Base-by-base conservation (phyloP, 2,329 filamentous ascomycete species). In the Aspergillus latus region DNA sequence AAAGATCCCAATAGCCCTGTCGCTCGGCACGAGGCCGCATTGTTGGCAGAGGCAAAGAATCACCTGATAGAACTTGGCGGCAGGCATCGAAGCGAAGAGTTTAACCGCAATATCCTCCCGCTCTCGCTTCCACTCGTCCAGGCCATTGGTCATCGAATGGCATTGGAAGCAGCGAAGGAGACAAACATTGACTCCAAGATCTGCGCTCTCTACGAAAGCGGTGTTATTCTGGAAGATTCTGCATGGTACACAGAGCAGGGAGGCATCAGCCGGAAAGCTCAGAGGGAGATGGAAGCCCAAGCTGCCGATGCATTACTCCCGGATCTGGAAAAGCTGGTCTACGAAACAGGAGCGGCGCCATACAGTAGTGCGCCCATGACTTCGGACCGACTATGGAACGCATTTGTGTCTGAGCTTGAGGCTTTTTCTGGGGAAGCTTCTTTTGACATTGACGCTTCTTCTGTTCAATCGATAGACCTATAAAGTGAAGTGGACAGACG, bases 71-170 rank as follows among this genome's bases (percentile, higher is more conserved):
- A 28, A 11, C 47, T 58, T 9, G 48, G 34, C 3, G 52, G 32
- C 10, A n/a, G n/a, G 49, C 63, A 64, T 10, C 59, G 65, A 2
- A 61, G 63, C 39, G 56, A 62, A 2, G 53, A 59, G 16, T 66
- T 59, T 11, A 65, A 65, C 46, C 49, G 54, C 8, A n/a, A 49
- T 11, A 60, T 68, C 7, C 57, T 68, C 5, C 63, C 64, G 1
- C 57, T 50, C 1, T 62, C 46, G 6, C 60, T 53, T 1, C 52
- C 61, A 1, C 37, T 68, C 10, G 37, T 66, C n/a, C 45, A 64
- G 37, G 62, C 65, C 1, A 62, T 67, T 6, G 65, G 62, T 0
- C 54, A 63, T 28, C 64, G 65, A 2, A 62, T 66, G 62, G 65
- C 64, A 0, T 54, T 56, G 5, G 64, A 66, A 43, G 65, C 65